Percentiles rank a stretch among this genome's conserved stretches.
These are phyloP conservation scores for Phytophthora melonis DNA, from an alignment of 352 stramenopile genomes.

Conservation along the genomic window DNA sequence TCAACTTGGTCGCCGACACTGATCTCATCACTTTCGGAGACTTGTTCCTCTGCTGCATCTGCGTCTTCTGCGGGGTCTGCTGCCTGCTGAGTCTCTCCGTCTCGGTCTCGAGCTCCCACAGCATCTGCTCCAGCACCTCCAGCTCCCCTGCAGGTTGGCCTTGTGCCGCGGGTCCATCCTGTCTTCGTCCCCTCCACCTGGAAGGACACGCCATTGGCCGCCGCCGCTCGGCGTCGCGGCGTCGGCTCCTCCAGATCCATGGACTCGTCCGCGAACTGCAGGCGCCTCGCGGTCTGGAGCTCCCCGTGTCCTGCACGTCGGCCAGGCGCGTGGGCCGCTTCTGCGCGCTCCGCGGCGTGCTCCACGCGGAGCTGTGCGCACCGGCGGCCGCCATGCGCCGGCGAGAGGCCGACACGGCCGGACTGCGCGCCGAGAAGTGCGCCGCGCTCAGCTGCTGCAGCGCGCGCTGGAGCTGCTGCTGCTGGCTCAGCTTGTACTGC, in stretches of 20 bases:
- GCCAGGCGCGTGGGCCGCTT: constrained; percentile 20
- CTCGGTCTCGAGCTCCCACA: constrained; percentile 50
- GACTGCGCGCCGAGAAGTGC: constrained; percentile 49
- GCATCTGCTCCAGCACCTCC: constrained; percentile 51
- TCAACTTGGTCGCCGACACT: neutral
- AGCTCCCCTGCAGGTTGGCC: constrained; percentile 47
- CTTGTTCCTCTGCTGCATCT: constrained; percentile 20
- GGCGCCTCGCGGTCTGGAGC: constrained; percentile 24
- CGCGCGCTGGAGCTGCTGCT: constrained; percentile 52
- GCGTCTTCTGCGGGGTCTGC: constrained; percentile 32
- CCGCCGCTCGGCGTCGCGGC: constrained; percentile 3
- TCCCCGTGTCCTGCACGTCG: constrained; percentile 27
- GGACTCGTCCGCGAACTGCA: constrained; percentile 38
- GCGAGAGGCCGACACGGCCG: constrained; percentile 15
- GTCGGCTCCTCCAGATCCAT: constrained; percentile 33
- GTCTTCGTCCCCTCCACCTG: constrained; percentile 29
- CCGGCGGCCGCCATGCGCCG: constrained; percentile 6
- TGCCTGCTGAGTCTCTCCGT: constrained; percentile 33
- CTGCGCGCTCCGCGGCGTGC: constrained; percentile 15
- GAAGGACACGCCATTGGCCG: constrained; percentile 39
- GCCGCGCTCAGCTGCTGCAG: constrained; percentile 53
- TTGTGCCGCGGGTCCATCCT: constrained; percentile 28
- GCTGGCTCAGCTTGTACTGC: constrained; percentile 59
- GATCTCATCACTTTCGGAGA: constrained; percentile 7
- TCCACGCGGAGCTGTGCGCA: constrained; percentile 24